Conservation (phyloP, 768 basidiomycete genomes). For the Podaxis rugospora region DNA sequence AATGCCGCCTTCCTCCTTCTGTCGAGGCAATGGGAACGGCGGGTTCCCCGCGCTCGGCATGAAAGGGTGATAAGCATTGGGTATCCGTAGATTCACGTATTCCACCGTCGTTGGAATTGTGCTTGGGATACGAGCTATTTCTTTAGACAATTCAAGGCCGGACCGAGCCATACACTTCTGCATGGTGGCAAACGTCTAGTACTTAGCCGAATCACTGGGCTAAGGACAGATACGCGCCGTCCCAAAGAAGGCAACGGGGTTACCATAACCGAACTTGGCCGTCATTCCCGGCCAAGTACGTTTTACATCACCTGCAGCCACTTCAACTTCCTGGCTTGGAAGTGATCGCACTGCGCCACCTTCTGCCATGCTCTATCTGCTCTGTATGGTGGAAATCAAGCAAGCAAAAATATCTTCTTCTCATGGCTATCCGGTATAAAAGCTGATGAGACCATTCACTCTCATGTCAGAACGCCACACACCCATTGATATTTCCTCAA, state of each 20-base stretch:
- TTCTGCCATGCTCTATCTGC: neutral
- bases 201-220: neutral
- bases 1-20: neutral
- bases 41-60: neutral
- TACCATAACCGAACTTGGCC: neutral
- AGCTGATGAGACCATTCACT: neutral
- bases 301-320: neutral
- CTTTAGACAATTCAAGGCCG: neutral
- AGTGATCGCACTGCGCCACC: neutral
- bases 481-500: neutral
- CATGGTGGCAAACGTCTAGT: neutral
- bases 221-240: neutral
- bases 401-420: neutral
- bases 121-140: neutral
- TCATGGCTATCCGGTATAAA: neutral
- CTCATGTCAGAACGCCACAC: neutral
- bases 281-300: neutral
- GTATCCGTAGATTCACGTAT: neutral
- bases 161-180: neutral
- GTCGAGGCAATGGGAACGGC: neutral
- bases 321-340: neutral
- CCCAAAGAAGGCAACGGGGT: neutral
- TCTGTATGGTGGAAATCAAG: neutral
- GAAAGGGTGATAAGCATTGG: neutral
- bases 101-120: too few relatives aligned